Base-by-base conservation (phyloP, 768 basidiomycete genomes). In the Pulveroboletus sp. region DNA sequence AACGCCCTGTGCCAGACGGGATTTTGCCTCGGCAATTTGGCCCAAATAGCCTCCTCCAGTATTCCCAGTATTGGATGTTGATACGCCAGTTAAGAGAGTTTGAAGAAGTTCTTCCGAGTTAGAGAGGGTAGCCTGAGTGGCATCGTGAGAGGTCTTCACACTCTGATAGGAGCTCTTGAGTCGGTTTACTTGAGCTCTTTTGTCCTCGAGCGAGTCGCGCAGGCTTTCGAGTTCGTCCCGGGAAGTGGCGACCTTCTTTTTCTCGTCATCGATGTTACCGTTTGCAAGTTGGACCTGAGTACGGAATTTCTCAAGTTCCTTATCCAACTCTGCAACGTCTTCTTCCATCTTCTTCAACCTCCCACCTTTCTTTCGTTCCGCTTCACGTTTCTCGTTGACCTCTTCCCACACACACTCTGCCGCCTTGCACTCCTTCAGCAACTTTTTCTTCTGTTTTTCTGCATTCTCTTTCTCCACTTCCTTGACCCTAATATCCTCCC, bases 1-100 rank as follows among this genome's bases (percentile, higher is more conserved):
- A 8, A 78, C 73, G 0, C 84, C 86, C 46, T 89, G 86, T 0
- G 92, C 83, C 0, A 86, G 70, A 3, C 82, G 81, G 2, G 80
- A 80, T 58, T 83, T 83, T 0, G 93, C 89, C 12, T 90, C 84
- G 1, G 93, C 89, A 37, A 99, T 80, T 66, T 97, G 94, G 17
- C 93, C 96, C 83, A 98, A 86, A 68, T 97, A 98, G 0, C 96
- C 96, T 3, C 93, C 92, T 8, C 88, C 85, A 15, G 82, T 79
- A 36, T 82, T 83, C 50, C 80, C 82, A 27, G 75, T 69, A 44
- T 77, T 77, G 36, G 73, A 76, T 5, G 88, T 86, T 1, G 93
- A 83, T 9, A 97, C 81, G 39, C 96, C 96, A 0, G 95, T 98
- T 41, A 95, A 76, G 17, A 98, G 82, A 0, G 92, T 91, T 67